Conservation (phyloP, 805 yeast genomes). For the Maudiozyma bulderi region DNA sequence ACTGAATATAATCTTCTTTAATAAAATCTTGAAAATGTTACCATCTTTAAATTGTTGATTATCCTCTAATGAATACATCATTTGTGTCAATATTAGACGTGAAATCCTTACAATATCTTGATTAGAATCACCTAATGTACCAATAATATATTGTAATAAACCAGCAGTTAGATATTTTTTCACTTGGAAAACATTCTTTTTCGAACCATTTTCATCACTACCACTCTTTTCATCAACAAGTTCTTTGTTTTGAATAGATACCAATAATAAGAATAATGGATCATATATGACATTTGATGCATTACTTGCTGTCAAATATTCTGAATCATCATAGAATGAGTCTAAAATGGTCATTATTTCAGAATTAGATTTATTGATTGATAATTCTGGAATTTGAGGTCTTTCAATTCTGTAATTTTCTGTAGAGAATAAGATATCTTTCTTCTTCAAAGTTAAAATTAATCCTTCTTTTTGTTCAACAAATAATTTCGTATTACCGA, state of each 20-base stretch:
- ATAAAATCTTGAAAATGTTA: slow-evolving; percentile 42
- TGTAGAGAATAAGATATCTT: slow-evolving; percentile 41
- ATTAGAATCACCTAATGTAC: slow-evolving; percentile 32
- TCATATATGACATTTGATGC: slow-evolving; percentile 41
- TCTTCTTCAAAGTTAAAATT: slow-evolving; percentile 43
- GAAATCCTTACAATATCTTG: slow-evolving; percentile 30
- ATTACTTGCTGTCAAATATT: neutral
- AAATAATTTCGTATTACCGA: slow-evolving; percentile 40
- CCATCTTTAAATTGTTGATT: slow-evolving; percentile 46
- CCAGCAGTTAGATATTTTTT: slow-evolving; percentile 48
- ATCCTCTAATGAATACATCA: slow-evolving; percentile 35
- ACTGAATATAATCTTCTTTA: slow-evolving; percentile 35
- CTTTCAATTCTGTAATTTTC: slow-evolving; percentile 26
- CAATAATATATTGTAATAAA: slow-evolving; percentile 38
- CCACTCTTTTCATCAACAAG: slow-evolving; percentile 33
- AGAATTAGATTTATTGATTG: neutral
- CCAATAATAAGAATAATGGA: slow-evolving; percentile 56
- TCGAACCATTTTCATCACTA: slow-evolving; percentile 20
- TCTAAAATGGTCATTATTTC: slow-evolving; percentile 25
- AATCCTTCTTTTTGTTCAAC: slow-evolving; percentile 38
- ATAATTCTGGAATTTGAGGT: slow-evolving; percentile 22
- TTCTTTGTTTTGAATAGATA: slow-evolving; percentile 57
- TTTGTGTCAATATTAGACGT: slow-evolving; percentile 35
- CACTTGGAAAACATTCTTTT: slow-evolving; percentile 36
- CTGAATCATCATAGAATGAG: slow-evolving; percentile 22